Percentiles rank a stretch among this genome's conserved stretches.
phyloP scores from a whole-genome alignment of 129 eudicot genomes.

The Ambrosia trifida region DNA sequence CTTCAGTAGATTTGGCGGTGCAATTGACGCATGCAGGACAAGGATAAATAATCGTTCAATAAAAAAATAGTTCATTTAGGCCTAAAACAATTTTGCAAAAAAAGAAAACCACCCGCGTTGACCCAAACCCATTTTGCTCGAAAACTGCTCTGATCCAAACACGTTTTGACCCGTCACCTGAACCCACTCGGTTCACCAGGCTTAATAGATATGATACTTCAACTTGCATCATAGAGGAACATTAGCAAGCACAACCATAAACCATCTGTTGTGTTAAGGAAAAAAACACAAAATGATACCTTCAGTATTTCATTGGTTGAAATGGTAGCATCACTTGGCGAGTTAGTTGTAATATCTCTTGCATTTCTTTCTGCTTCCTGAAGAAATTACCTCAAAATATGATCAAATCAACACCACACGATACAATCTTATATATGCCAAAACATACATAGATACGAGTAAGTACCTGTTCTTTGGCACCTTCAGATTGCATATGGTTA shows the following conservation, averaged over 20 bases:
- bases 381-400: constrained; percentile 14
- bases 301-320: constrained; percentile 49
- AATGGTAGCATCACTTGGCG: constrained; percentile 34
- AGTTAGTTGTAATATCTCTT: constrained; percentile 27
- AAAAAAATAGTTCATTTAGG: background rate
- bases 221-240: constrained; percentile 11
- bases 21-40: constrained; percentile 48
- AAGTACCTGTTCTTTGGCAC: constrained; percentile 51
- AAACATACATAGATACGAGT: background rate
- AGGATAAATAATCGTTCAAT: background rate
- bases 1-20: constrained; percentile 62
- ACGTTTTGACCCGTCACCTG: too few species aligned
- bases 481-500: too few species aligned
- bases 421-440: background rate
- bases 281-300: constrained; percentile 42
- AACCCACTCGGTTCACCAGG: too few species aligned
- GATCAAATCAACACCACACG: constrained; percentile 10
- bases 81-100: too few species aligned
- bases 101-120: too few species aligned
- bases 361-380: constrained; percentile 46
- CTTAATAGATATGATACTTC: too few species aligned
- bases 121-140: too few species aligned
- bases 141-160: too few species aligned
- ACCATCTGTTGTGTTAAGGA: background rate
- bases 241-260: constrained; percentile 3